Evolutionary conservation across 192 early-diverging fungal species (phyloP).

Genomic region (Funneliformis geosporum): DNA sequence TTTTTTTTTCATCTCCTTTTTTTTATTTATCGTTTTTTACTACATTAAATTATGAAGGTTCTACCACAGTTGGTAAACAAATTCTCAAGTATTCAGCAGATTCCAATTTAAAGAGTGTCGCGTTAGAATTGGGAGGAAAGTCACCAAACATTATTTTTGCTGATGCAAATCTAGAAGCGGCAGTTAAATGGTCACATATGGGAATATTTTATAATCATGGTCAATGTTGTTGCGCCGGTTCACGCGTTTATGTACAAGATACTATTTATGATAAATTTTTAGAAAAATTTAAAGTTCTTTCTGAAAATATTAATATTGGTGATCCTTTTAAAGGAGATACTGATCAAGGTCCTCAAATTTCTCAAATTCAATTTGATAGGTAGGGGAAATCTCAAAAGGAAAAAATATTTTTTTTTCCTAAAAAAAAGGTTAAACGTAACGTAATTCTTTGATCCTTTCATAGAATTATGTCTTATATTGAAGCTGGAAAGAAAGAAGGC

Average conservation of each 20-base stretch:
- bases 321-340: constrained; percentile 64
- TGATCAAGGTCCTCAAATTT: constrained; percentile 74
- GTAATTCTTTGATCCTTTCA: no score
- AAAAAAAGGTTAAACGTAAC: no score
- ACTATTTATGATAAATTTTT: constrained; percentile 72
- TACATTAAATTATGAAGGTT: constrained; percentile 39
- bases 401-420: no score
- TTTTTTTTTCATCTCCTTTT: no score
- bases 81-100: constrained; percentile 63
- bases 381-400: neutral
- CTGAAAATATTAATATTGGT: constrained; percentile 62
- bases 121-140: constrained; percentile 89
- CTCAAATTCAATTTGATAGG: constrained; percentile 59
- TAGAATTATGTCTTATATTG: constrained; percentile 61
- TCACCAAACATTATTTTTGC: constrained; percentile 80
- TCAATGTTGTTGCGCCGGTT: constrained; percentile 78
- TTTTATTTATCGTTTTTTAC: no score
- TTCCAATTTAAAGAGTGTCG: constrained; percentile 71
- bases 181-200: constrained; percentile 65
- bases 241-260: constrained; percentile 76
- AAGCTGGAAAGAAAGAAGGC: constrained; percentile 61
- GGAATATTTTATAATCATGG: constrained; percentile 84
- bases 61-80: constrained; percentile 63
- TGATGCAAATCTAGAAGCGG: constrained; percentile 74
- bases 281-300: constrained; percentile 54